A percentile compares a stretch with the other conserved stretches of the same genome.
Evolutionary conservation across 2,329 filamentous ascomycete genomes (phyloP).

Genomic region (Elsinoe necatrix): DNA sequence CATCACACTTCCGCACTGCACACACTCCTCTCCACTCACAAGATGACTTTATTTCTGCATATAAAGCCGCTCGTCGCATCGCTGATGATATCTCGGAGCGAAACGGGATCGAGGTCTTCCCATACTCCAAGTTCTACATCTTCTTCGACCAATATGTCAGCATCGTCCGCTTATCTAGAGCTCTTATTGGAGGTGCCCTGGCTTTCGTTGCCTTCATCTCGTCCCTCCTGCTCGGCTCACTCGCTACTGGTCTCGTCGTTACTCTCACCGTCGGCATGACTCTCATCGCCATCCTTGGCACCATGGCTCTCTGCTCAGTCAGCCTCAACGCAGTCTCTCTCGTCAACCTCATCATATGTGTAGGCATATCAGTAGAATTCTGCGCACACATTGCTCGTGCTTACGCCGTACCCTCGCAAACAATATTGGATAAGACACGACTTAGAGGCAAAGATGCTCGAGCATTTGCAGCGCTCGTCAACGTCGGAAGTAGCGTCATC

Average conservation of each 20-base stretch:
- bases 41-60: conserved; percentile 84
- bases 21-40: conserved; percentile 84
- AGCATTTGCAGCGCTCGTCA: conserved; percentile 87
- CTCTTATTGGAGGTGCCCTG: conserved; percentile 72
- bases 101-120: conserved; percentile 78
- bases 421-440: conserved; percentile 69
- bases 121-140: conserved; percentile 96
- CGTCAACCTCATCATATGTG: conserved; percentile 93
- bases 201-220: conserved; percentile 78
- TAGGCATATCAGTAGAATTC: conserved; percentile 94
- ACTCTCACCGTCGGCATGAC: conserved; percentile 87
- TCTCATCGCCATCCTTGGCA: conserved; percentile 84
- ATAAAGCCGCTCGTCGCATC: conserved; percentile 81
- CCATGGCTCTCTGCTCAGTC: conserved; percentile 83
- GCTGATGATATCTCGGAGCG: conserved; percentile 62
- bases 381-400: conserved; percentile 94
- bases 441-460: conserved; percentile 77
- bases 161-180: conserved; percentile 71
- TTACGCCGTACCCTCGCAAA: conserved; percentile 83
- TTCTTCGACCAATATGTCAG: conserved; percentile 96
- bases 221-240: conserved; percentile 70
- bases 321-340: conserved; percentile 91
- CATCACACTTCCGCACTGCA: conserved; percentile 84
- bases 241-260: conserved; percentile 72
- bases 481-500: conserved; percentile 90